Base-by-base conservation (phyloP, 495 filamentous ascomycete genomes). In the Aspergillus saccharolyticus region DNA sequence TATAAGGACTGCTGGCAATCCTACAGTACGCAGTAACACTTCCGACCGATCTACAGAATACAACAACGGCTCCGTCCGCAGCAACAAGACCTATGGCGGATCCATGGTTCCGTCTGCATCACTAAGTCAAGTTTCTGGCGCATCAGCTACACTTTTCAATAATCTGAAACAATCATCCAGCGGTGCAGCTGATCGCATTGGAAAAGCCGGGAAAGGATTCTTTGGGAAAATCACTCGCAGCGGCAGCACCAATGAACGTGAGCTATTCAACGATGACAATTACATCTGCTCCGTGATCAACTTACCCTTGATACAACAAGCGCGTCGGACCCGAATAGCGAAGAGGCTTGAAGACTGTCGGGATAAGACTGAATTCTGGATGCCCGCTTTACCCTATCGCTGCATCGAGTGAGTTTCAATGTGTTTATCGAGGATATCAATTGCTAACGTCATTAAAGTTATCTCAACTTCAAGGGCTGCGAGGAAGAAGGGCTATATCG, bases 301-400 rank as follows among this genome's bases (percentile, higher is more conserved):
- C 61, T 72, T 87, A 16, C 89, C 89, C 0, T 76, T 96, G 24
- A 77, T 93, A 42, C 84, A 95, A 59, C 91, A 96, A 69, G 89
- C 91, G 5, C 80, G 91, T n/a, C 72, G 83, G 48, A 96, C 91
- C 1, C 79, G 91, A 39, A 96, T 96, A 63, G 90, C 89, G 3
- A 92, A 89, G 71, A 82, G 85, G 51, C 74, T 96, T 16, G 89
- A 91, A 65, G 82, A 87, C 54, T 95, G 89, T 16, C 78, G 84
- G 45, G 91, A 96, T 65, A 96, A 96, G 79, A 96, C 91, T 0
- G 91, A 96, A 64, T 96, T 92, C 66, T 96, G 91, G 91, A 94
- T 96, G 90, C 91, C 91, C 0, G 88, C 90, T 17, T 84, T 96
- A 47, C 91, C 91, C 0, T 96, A 91, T 83, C 79, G 91, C 52